Evolutionary conservation across 495 filamentous ascomycete genomes (phyloP), one percentile per base, ranked within the genome.

Genomic region (Aspergillus coremiiformis): DNA sequence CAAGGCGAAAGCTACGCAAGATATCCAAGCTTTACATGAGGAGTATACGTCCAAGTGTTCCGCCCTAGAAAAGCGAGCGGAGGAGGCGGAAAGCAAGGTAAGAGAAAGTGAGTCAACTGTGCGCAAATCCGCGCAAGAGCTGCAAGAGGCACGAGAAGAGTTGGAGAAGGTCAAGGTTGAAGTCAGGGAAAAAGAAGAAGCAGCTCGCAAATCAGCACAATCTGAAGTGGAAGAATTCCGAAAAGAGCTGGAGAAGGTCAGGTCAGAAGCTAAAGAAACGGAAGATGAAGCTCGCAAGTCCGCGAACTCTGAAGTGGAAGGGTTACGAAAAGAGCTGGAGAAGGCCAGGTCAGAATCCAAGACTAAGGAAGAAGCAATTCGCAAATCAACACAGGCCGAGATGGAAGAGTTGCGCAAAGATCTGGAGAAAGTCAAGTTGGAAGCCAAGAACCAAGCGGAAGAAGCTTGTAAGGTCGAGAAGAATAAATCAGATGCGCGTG

Each of bases 221-320:
- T 69, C 73, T 14, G 89, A 93, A 63, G 67, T 91, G 26, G 89
- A 95, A 56, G 89, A 94, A 66, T 71, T 95, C 57, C 69, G 93
- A 32, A 86, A 92, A 73, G 83, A 94, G 24, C 85, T 95, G 66
- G 85, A 80, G 15, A 89, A 94, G 60, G 57, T 92, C 14, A 89
- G 94, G 65, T 84, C 90, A 44, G 93, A 92, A 74, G 74, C 84
- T 52, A 72, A 77, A 7, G 81, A 80, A 49, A 89, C 92, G 59
- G 93, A 90, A 59, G 93, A 90, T 80, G 87, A 88, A 74, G 59
- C 75, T 72, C 44, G 47, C 53, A 12, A n/a, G 17, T 43, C 45
- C 3, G 37, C 23, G 5, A 46, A 87, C 55, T 61, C 63, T 15
- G 85, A 88, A 23, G 37, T 21, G 17, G 7, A 41, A 19, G 37